Percentiles rank a stretch among this genome's conserved stretches.
Evolutionary conservation across 1,284 basidiomycete genomes (phyloP).

Genomic region (Thecaphora thlaspeos): DNA sequence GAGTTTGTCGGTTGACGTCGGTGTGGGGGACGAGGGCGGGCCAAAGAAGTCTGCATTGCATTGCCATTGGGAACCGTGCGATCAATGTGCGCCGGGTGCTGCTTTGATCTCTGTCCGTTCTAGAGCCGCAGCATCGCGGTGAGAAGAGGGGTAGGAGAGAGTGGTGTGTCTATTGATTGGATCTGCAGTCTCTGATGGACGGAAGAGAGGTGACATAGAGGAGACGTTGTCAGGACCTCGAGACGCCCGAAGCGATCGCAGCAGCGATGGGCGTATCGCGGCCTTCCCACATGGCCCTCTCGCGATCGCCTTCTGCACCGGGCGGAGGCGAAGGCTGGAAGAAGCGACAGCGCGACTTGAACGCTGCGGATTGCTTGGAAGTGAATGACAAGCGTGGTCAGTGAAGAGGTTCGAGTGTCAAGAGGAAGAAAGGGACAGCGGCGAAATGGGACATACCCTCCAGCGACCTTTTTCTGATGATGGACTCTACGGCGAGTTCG

Average conservation of each 20-base stretch:
- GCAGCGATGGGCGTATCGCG: slow-evolving; percentile 15
- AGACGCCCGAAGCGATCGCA: slow-evolving; percentile 6
- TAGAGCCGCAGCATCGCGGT: too few relatives aligned
- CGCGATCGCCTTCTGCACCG: slow-evolving; percentile 23
- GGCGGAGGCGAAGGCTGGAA: slow-evolving; percentile 21
- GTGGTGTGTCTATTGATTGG: too few relatives aligned
- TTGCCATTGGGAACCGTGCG: too few relatives aligned
- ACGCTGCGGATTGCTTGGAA: slow-evolving; percentile 11
- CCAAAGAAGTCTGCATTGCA: too few relatives aligned
- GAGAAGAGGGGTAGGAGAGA: too few relatives aligned
- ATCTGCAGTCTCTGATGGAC: too few relatives aligned
- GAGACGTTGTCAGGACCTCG: neutral
- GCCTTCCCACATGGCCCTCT: slow-evolving; percentile 40
- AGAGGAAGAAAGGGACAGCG: too few relatives aligned
- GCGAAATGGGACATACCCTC: slow-evolving; percentile 22
- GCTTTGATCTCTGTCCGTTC: too few relatives aligned
- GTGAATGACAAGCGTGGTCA: neutral
- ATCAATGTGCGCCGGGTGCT: too few relatives aligned
- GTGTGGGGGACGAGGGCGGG: too few relatives aligned
- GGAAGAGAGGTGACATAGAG: too few relatives aligned
- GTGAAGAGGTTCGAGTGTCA: neutral
- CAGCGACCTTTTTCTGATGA: slow-evolving; percentile 43
- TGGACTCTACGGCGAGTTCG: slow-evolving; percentile 46
- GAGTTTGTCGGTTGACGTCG: neutral
- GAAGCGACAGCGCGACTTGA: slow-evolving; percentile 45